Evolutionary conservation across 2,329 filamentous ascomycete species (phyloP).

Genomic region (Xylaria sp.): DNA sequence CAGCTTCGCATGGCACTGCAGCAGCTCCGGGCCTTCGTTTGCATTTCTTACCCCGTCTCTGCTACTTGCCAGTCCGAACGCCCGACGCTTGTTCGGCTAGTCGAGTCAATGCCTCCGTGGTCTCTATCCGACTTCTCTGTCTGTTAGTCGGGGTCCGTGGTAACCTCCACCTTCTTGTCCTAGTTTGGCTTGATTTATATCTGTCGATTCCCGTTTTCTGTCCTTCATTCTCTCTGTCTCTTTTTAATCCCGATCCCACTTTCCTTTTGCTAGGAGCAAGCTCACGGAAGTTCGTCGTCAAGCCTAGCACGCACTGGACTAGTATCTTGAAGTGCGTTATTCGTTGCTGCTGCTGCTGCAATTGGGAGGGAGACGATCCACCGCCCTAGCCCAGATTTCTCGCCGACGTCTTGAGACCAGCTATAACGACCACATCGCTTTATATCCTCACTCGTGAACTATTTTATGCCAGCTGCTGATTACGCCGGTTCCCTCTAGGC

Average conservation of each 20-base stretch:
- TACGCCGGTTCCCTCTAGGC: conserved; percentile 17
- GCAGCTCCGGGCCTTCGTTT: conserved; percentile 25
- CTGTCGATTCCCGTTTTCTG: conserved; percentile 6
- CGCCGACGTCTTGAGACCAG: conserved; percentile 14
- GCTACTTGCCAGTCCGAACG: conserved; percentile 17
- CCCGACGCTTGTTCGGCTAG: conserved; percentile 20
- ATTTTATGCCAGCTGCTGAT: conserved; percentile 24
- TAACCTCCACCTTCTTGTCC: conserved; percentile 25
- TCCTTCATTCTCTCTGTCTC: conserved; percentile 4
- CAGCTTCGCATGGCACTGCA: conserved; percentile 24
- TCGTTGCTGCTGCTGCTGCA: conserved; percentile 12
- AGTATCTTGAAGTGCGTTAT: conserved; percentile 13
- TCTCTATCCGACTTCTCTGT: conserved; percentile 20
- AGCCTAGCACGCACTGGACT: not conserved
- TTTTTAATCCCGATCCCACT: not conserved
- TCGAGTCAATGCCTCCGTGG: conserved; percentile 1
- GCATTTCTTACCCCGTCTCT: conserved; percentile 14
- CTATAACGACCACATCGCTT: not conserved
- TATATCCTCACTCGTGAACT: conserved; percentile 9
- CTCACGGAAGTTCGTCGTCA: conserved; percentile 4
- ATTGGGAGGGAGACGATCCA: conserved; percentile 22
- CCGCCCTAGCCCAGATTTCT: conserved; percentile 17
- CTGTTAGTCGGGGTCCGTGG: conserved; percentile 20
- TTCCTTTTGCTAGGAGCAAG: not conserved
- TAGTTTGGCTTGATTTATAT: conserved; percentile 19